A percentile compares a stretch with the other conserved stretches of the same genome.
phyloP scores from a whole-genome alignment of 495 filamentous ascomycete species.

The Cercophora newfieldiana region DNA sequence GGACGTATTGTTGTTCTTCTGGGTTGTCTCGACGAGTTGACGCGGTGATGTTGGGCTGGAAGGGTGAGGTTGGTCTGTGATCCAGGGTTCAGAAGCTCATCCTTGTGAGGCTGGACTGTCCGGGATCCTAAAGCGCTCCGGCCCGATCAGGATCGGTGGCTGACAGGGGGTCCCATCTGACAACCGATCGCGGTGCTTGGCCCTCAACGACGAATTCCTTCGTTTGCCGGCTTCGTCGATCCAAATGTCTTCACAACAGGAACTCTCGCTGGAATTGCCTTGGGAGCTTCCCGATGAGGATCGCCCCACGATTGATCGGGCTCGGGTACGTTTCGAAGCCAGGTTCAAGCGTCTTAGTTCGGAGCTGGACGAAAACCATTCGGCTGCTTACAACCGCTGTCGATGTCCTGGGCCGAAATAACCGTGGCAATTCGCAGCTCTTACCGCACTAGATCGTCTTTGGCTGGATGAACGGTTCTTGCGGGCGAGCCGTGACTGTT shows the following conservation, averaged over 20 bases:
- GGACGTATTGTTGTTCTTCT: background rate
- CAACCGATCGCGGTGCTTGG: background rate
- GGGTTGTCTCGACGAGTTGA: background rate
- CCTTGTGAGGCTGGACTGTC: background rate
- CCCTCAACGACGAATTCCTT: background rate
- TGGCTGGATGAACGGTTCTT: background rate
- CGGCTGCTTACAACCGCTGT: background rate
- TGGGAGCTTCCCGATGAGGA: background rate
- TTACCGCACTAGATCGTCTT: background rate
- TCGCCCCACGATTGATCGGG: background rate
- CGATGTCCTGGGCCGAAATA: background rate
- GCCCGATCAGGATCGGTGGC: background rate
- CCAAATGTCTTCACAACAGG: background rate
- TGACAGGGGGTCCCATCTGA: background rate
- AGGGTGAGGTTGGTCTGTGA: background rate
- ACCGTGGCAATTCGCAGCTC: background rate
- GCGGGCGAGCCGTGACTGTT: background rate
- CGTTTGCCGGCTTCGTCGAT: background rate
- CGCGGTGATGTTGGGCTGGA: background rate
- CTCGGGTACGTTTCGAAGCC: too few relatives aligned
- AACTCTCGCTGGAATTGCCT: background rate
- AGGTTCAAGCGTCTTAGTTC: background rate
- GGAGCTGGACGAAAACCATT: background rate
- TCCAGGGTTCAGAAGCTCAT: background rate
- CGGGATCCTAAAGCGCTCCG: background rate